Conservation (phyloP, 371 early-diverging fungal species). For the Mortierella sp. region DNA sequence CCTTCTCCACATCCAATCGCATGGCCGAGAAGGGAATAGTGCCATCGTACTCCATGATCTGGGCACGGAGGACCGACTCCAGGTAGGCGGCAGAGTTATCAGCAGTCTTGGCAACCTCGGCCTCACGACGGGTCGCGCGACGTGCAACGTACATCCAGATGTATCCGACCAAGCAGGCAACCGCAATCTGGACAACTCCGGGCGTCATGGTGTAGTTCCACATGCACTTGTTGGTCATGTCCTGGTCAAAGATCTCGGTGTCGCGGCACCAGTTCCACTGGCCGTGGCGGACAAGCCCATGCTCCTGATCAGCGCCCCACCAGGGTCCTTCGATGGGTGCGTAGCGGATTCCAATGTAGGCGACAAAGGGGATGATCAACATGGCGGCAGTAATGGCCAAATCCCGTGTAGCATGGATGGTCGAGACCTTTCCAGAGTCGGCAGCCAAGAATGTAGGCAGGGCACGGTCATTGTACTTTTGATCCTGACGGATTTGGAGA, state of each 20-base stretch:
- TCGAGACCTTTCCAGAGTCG: conserved; percentile 14
- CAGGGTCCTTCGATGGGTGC: conserved; percentile 18
- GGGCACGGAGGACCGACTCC: conserved; percentile 1
- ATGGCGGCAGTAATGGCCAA: conserved; percentile 15
- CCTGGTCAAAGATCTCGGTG: conserved; percentile 23
- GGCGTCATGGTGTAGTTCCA: conserved; percentile 40
- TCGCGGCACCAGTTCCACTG: conserved; percentile 28
- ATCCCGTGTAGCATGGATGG: conserved; percentile 25
- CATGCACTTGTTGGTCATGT: conserved; percentile 38
- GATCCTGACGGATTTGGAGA: not conserved
- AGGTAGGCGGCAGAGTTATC: conserved; percentile 12
- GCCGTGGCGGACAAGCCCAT: too few species aligned
- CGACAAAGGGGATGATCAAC: conserved; percentile 14
- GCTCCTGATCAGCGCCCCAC: too few species aligned
- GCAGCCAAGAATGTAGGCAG: conserved; percentile 23
- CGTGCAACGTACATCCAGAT: conserved; percentile 1
- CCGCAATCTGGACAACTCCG: conserved; percentile 20
- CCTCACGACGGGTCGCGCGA: conserved; percentile 2
- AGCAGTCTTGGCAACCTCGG: not conserved
- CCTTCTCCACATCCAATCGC: conserved; percentile 21
- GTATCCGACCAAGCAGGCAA: conserved; percentile 14
- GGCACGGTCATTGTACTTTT: not conserved
- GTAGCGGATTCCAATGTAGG: conserved; percentile 20
- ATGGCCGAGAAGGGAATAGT: conserved; percentile 2
- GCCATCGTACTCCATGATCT: conserved; percentile 17